Evolutionary conservation across 441 rosid genomes (phyloP), one percentile per base, ranked within the genome.

Genomic region (Cnidoscolus chayamansa): DNA sequence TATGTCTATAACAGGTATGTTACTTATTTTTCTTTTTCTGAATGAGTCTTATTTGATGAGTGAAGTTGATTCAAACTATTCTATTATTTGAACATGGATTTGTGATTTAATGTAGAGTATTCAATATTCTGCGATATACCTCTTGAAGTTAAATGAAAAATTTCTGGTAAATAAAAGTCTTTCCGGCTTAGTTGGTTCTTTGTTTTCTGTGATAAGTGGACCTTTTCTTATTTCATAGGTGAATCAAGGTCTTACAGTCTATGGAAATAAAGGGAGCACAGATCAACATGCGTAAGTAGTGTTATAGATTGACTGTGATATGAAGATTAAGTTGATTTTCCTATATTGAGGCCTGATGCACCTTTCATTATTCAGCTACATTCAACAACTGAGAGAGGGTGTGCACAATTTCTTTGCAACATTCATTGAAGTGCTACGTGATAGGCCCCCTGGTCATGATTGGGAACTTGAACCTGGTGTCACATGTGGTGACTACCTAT

Each of bases 391-490:
- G 84, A 92, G 99, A 80, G 99, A 94, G 17, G 99, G 99, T 56
- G 97, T 94, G 64, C 97, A 85, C 84, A 94, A 94, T 86, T 94
- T 94, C 87, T 92, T 94, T 62, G 99, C 64, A 68, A 92, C 99
- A 57, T 94, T 94, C 84, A 90, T 92, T 82, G 99, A 94, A 86
- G 99, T 94, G 32, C 82, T 90, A 64, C 90, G 93, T 45, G 97
- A 92, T 80, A 88, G 99, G 77, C 97, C 93, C 64, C 99, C 96
- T 30, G 99, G 99, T 83, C 99, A 92, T 83, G 99, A 94, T 81
- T 94, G 99, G 99, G 97, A 94, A 78, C 97, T 94, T 73, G 98
- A 94, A 85, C 99, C 97, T 75, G 99, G 98, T 78, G 99, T 94
- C 74, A 92, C 99, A 64, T 94, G 98, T 76, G 98, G 99, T 67